A percentile compares a stretch with the other conserved stretches of the same genome.
Evolutionary conservation across 2,329 filamentous ascomycete genomes (phyloP).

Genomic region (Bisporella sp.): DNA sequence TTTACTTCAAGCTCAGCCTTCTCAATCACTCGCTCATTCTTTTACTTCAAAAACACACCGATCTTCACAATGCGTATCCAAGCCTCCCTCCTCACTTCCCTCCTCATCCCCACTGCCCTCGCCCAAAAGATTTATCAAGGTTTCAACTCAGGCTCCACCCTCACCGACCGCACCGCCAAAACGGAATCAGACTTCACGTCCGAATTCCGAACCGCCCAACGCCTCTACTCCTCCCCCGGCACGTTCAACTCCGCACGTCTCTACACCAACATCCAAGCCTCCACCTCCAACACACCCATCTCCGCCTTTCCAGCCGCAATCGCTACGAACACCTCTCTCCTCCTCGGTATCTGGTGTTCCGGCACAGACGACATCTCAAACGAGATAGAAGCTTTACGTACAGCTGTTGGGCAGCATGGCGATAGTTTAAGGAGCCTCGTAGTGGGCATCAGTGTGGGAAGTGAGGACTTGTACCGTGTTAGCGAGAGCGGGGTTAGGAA

Average conservation of each 20-base stretch:
- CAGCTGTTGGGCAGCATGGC: slow-evolving; percentile 62
- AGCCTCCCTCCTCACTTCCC: too few species aligned
- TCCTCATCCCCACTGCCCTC: too few species aligned
- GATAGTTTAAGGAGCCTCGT: slow-evolving; percentile 42
- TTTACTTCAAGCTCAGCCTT: too few species aligned
- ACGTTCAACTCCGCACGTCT: not conserved
- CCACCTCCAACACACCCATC: not conserved
- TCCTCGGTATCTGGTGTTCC: slow-evolving; percentile 47
- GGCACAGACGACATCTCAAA: not conserved
- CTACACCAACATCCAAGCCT: not conserved
- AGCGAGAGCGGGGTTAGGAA: slow-evolving; percentile 49
- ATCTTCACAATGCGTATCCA: too few species aligned
- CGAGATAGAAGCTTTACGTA: slow-evolving; percentile 49
- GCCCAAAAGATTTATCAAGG: too few species aligned
- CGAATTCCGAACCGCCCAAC: not conserved
- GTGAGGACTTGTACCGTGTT: slow-evolving; percentile 71
- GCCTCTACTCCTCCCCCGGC: not conserved
- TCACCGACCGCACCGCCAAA: not conserved
- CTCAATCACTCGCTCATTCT: too few species aligned
- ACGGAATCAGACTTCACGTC: not conserved
- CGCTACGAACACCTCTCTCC: slow-evolving; percentile 66
- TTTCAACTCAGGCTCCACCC: too few species aligned
- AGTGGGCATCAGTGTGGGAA: slow-evolving; percentile 74
- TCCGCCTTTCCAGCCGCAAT: slow-evolving; percentile 74
- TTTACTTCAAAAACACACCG: too few species aligned